Evolutionary conservation across 1,284 basidiomycete genomes (phyloP), one percentile per base, ranked within the genome.

Genomic region (Cystobasidium sp.): DNA sequence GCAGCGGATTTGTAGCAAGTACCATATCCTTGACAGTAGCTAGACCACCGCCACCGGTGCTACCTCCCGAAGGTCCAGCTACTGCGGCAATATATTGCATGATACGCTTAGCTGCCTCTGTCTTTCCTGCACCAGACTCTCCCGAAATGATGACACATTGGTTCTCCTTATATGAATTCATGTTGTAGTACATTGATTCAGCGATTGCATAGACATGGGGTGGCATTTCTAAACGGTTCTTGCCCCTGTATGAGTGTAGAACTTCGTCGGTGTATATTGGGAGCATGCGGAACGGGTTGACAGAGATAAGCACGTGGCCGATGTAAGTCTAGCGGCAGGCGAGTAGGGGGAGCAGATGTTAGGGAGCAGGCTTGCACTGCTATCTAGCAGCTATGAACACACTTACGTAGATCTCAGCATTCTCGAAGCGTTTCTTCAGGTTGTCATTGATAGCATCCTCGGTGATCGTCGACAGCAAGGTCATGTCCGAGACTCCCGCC

Each of bases 51-150:
- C 79, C 81, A 90, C 80, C 31, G 5, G 31, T 87, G 89, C 80
- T 90, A 22, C 64, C 64, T 67, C 49, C 64, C 90, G 76, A 90
- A 88, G 1, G 91, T 90, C 92, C 92, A 47, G 93, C 94, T 1
- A 99, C 97, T 6, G 93, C 97, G 12, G 97, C 97, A 78, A 99
- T 97, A 82, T 99, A 99, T 84, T 99, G 95, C 97, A 99, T 99
- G 84, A 99, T 99, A 73, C 94, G 89, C 83, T 97, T 97, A 31
- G 95, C 95, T 9, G 94, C 94, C 83, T 97, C 95, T 7, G 94
- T 97, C 86, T 97, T 97, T 65, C 94, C 95, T 10, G 94, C 94
- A 72, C 95, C 95, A 12, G 94, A 97, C 85, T 99, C 97, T 75
- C 97, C 97, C 64, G 96, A 96, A 81, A 99, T 99, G 84, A 99